phyloP scores from a whole-genome alignment of 371 early-diverging fungal species.

The Entomophthora muscae region DNA sequence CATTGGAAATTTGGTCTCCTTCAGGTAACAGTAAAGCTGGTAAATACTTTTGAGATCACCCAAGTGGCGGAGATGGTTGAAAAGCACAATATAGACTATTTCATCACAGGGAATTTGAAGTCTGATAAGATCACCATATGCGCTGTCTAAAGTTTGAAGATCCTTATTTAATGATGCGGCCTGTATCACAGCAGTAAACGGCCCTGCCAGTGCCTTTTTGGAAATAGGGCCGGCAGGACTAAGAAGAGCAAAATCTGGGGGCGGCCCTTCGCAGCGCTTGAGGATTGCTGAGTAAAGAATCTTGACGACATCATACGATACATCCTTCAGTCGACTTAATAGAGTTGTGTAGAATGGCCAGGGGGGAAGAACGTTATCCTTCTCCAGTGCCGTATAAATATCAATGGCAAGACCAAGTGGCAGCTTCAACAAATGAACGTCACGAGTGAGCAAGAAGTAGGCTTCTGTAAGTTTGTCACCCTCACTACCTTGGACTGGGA shows the following conservation, averaged over 20 bases:
- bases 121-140: neutral
- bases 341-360: neutral
- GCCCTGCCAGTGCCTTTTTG: too few species aligned
- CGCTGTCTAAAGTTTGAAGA: neutral
- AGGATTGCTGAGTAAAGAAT: neutral
- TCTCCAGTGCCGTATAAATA: neutral
- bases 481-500: neutral
- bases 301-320: neutral
- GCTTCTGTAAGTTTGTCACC: neutral
- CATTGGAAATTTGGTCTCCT: neutral
- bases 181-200: neutral
- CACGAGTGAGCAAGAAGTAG: neutral
- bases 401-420: neutral
- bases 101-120: neutral
- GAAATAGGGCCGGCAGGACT: neutral
- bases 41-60: neutral
- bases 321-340: neutral
- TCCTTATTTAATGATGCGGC: neutral
- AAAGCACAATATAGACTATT: neutral
- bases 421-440: neutral
- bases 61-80: neutral
- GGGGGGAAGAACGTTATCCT: neutral
- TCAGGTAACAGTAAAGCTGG: neutral
- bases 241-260: neutral
- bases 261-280: neutral